Evolutionary conservation across 495 filamentous ascomycete species (phyloP), one percentile per base, ranked within the genome.

Genomic region (Hypomontagnella monticulosa): DNA sequence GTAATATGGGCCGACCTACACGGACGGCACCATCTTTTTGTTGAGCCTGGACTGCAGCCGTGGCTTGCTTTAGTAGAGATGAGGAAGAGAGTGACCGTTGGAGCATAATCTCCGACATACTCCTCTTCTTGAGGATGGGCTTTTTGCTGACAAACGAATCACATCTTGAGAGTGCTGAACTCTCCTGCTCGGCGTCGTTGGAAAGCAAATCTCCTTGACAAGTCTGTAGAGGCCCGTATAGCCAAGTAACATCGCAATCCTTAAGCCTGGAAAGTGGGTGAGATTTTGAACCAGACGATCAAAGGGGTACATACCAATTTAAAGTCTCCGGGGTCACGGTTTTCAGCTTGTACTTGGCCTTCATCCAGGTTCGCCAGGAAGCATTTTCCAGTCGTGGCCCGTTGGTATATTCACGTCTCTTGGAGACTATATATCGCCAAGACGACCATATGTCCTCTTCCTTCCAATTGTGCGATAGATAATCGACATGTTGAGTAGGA

Each of bases 401-500:
- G 71, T 99, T 93, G 63, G 82, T 89, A 67, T 96, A 96, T 41
- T 90, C 83, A 23, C 85, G 87, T 71, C 88, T 84, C 61, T 89
- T 90, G 10, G 88, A 84, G 37, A 93, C 88, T 67, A 99, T 92
- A 76, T 94, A 92, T 58, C 92, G 87, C 95, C 95, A 99, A 2
- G 94, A 97, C 11, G 91, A 85, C 95, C 95, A 99, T 9, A 99
- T 96, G 76, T 99, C 95, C 76, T 97, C 94, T 78, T 98, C 94
- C 40, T 85, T 87, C 95, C 95, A 99, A 54, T 94, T 86, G 69
- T 99, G 91, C 33, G 94, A 96, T 4, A 99, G 83, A 73, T 99
- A 99, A 76, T 99, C 95, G 34, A 98, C 95, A 78, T 98, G 95
- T 32, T 91, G 82, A 10, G 92, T 93, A 19, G 95, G 95, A 67